Evolutionary conservation across 257 asterid genomes (phyloP).

Genomic region (Paraleonurus japonicus): DNA sequence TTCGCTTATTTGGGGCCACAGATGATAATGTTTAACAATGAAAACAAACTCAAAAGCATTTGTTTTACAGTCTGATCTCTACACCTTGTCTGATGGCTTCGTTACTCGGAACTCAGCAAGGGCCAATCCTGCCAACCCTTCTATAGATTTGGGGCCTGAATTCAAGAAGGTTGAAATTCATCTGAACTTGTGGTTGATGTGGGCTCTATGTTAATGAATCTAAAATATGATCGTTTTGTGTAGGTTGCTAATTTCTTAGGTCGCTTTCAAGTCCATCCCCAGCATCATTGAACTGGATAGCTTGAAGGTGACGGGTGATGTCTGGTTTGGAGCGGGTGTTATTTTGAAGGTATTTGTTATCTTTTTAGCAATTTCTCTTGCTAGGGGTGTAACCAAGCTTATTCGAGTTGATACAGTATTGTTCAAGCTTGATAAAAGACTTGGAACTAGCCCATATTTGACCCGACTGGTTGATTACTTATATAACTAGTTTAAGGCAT

Average conservation of each 20-base stretch:
- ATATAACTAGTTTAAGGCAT: neutral
- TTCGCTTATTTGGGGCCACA: neutral
- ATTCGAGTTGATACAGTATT: neutral
- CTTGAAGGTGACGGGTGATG: constrained; percentile 92
- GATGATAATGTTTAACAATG: constrained; percentile 10
- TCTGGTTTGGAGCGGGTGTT: constrained; percentile 80
- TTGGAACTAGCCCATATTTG: neutral
- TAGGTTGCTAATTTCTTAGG: constrained; percentile 80
- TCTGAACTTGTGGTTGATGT: constrained; percentile 3
- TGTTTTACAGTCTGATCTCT: constrained; percentile 84
- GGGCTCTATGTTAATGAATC: constrained; percentile 1
- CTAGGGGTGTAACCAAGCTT: neutral
- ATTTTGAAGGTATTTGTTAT: constrained; percentile 60
- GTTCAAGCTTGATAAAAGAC: neutral
- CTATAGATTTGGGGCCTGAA: constrained; percentile 95
- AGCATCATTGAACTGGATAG: constrained; percentile 87
- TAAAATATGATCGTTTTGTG: neutral
- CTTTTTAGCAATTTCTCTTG: neutral
- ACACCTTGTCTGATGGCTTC: constrained; percentile 79
- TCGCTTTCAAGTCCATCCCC: constrained; percentile 91
- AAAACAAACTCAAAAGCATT: constrained; percentile 21
- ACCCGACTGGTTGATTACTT: neutral
- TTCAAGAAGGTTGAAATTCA: constrained; percentile 77
- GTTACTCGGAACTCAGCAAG: constrained; percentile 83
- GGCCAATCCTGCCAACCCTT: constrained; percentile 77